These are phyloP conservation scores for Phytophthora palmivora DNA, from an alignment of 352 stramenopile genomes.

Conservation along the genomic window DNA sequence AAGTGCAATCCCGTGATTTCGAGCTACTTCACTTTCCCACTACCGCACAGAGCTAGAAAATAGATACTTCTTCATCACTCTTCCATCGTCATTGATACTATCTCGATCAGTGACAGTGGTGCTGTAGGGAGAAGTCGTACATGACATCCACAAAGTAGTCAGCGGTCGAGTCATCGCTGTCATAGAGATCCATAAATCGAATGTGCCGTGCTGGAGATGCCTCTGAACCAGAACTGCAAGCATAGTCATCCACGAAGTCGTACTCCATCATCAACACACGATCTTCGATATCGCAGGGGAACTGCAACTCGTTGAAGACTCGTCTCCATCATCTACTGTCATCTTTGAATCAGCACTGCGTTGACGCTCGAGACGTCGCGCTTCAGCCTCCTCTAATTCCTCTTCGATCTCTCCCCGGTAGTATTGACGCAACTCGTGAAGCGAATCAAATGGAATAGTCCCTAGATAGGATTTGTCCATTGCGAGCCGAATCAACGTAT, in stretches of 20 bases:
- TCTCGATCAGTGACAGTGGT: conserved; percentile 26
- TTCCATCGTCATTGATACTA: background rate
- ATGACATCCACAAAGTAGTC: conserved; percentile 82
- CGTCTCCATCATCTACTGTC: conserved; percentile 20
- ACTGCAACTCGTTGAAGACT: conserved; percentile 31
- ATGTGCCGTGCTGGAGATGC: conserved; percentile 60
- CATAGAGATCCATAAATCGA: conserved; percentile 68
- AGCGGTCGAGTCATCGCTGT: conserved; percentile 47
- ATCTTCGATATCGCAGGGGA: conserved; percentile 35
- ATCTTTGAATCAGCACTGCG: conserved; percentile 13
- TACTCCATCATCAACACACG: conserved; percentile 66
- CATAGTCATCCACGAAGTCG: conserved; percentile 83
- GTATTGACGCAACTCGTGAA: conserved; percentile 75
- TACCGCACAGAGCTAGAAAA: conserved; percentile 31
- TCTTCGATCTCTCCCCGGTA: conserved; percentile 68
- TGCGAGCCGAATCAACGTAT: conserved; percentile 77
- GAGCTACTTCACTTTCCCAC: background rate
- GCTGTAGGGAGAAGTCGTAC: conserved; percentile 53
- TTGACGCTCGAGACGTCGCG: conserved; percentile 31
- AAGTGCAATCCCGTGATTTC: too few species aligned
- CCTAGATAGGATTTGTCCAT: conserved; percentile 88
- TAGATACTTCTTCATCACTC: conserved; percentile 20
- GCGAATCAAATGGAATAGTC: conserved; percentile 72
- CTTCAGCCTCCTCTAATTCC: conserved; percentile 57
- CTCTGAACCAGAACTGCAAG: conserved; percentile 48